Conservation (phyloP, 73 alveolate species). For the Paramecium caudatum region DNA sequence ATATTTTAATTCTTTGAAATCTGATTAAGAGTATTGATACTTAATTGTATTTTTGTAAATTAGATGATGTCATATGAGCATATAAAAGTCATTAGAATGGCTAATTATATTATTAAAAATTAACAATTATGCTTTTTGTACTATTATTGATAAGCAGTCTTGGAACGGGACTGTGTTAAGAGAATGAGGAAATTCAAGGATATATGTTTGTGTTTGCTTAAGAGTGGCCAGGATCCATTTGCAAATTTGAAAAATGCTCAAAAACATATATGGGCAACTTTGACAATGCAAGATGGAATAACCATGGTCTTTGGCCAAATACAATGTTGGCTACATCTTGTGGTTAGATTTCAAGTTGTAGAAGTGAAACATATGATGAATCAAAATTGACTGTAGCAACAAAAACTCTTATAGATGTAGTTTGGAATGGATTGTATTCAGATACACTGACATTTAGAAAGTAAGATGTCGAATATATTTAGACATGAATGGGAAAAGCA, state of each 20-base stretch:
- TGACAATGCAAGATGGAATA: conserved; percentile 70
- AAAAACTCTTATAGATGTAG: conserved; percentile 17
- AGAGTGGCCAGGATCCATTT: conserved; percentile 80
- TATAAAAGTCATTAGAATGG: background rate
- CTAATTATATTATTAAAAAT: background rate
- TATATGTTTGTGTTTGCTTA: conserved; percentile 66
- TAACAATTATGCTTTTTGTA: background rate
- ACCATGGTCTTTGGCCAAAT: conserved; percentile 78
- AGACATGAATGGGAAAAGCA: conserved; percentile 77
- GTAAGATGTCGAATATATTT: background rate
- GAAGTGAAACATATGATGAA: conserved; percentile 47
- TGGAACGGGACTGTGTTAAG: background rate
- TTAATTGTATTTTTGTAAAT: no score
- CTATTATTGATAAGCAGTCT: background rate
- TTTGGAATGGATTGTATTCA: conserved; percentile 75
- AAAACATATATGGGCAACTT: conserved; percentile 64
- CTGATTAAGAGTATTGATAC: no score
- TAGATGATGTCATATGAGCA: background rate
- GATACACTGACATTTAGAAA: conserved; percentile 63
- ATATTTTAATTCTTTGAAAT: no score
- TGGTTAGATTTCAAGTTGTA: conserved; percentile 58
- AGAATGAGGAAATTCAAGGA: conserved; percentile 1
- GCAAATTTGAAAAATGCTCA: conserved; percentile 67
- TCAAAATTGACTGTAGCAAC: conserved; percentile 44
- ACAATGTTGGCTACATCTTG: conserved; percentile 59